Base-by-base conservation (phyloP, 768 basidiomycete genomes). In the Lactifluus hygrophoroides region DNA sequence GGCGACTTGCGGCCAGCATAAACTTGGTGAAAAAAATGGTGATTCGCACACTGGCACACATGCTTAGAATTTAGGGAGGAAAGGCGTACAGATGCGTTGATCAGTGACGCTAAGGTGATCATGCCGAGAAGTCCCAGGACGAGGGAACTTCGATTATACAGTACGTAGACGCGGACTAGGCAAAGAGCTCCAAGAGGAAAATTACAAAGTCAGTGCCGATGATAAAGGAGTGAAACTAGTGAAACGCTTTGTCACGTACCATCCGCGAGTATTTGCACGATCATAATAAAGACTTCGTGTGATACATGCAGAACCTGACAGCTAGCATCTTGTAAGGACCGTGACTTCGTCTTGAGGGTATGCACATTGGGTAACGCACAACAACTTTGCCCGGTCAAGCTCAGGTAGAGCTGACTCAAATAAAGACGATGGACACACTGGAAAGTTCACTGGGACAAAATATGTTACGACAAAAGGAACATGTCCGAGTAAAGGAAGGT, bases 401-500 rank as follows among this genome's bases (percentile, higher is more conserved):
- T 49, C 30, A 34, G 47, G 14, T 7, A 37, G 17, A 6, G 30
- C 42, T 16, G 10, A 14, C 44, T 37, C 9, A 21, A 19, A 23
- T 27, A 5, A 46, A 35, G 21, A 51, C 14, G 11, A 45, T 9
- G 19, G 17, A 58, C 57, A 44, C 51, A 58, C 57, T 17, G 1
- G 1, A 14, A 23, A 6, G 17, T 8, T 23, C 13, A 5, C 6
- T 9, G 3, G 32, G 7, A 23, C 11, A 16, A 69, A 67, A 50
- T 69, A 68, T n/a, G 63, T 65, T 2, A 56, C 60, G 35, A 62
- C 64, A 17, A 69, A 48, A 1, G 64, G 66, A 10, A 68, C 62
- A 32, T 66, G 60, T 10, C 73, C 76, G 32, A 78, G 67, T 46
- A 77, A 67, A 1, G 77, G 71, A 35, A 77, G 65, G 55, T 82